Evolutionary conservation across 345 rosid genomes (phyloP).

Genomic region (Lepidium africanum): DNA sequence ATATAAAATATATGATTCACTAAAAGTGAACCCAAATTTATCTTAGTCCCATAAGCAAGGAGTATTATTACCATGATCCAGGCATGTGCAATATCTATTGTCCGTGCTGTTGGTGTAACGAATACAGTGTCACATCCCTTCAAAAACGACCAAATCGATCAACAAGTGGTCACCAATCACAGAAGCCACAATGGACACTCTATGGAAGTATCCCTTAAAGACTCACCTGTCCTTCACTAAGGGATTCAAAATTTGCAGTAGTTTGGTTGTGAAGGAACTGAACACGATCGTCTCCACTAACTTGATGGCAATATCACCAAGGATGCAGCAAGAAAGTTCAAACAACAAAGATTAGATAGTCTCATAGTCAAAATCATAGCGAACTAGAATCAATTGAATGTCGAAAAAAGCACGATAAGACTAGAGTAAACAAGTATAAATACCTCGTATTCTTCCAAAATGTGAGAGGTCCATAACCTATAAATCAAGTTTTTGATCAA

Average conservation of each 20-base stretch:
- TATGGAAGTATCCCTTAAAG: not conserved
- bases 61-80: slow-evolving; percentile 67
- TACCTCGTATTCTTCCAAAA: slow-evolving; percentile 90
- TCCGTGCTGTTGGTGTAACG: slow-evolving; percentile 85
- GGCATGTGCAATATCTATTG: slow-evolving; percentile 74
- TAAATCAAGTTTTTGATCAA: not conserved
- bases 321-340: not conserved
- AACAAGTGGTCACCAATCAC: slow-evolving; percentile 20
- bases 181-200: not conserved
- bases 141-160: slow-evolving; percentile 26
- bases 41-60: not conserved
- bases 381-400: not conserved
- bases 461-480: slow-evolving; percentile 76
- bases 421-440: not conserved
- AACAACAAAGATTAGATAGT: not conserved
- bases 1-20: not conserved
- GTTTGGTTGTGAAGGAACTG: slow-evolving; percentile 94
- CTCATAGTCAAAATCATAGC: not conserved
- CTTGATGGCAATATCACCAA: slow-evolving; percentile 37
- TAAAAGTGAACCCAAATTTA: not conserved
- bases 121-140: slow-evolving; percentile 94
- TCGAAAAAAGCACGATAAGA: not conserved
- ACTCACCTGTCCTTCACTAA: slow-evolving; percentile 65
- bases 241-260: slow-evolving; percentile 81
- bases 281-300: slow-evolving; percentile 84